Evolutionary conservation across 139 green algal species (phyloP), one percentile per base, ranked within the genome.

Genomic region (Tetraselmis chui): DNA sequence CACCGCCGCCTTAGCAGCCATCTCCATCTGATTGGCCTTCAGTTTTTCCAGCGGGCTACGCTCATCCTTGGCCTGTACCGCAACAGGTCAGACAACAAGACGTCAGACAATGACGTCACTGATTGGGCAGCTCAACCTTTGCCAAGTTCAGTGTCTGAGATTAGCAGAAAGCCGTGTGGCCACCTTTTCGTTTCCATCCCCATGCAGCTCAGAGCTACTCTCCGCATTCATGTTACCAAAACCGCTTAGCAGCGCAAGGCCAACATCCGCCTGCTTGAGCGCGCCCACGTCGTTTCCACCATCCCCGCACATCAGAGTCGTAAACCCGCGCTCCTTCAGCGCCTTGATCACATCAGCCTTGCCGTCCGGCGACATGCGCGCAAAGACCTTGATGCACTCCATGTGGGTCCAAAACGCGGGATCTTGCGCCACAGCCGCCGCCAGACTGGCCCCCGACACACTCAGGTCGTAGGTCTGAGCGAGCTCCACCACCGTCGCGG

Each of bases 281-380:
- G 84, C 84, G 30, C 81, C 84, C 31, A 88, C 81, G 30, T 87
- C 84, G 59, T 87, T 87, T 1, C 59, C 84, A 2, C 84, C 84
- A 76, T 87, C 84, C 18, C 84, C 84, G 84, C 84, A 87, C 84
- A 87, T 87, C 28, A 84, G 59, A 24, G 80, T 82, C 5, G 79
- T 87, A 32, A 81, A 75, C 24, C 59, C 31, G 1, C 76, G 80
- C 59, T 83, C 29, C 30, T 82, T 84, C 2, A 87, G 81, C 1
- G 75, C 59, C 30, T 82, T 82, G 59, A 85, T 74, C 0, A 85
- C 79, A 23, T 78, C 28, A 24, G 76, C 78, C 32, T 86, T 86
- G 29, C 80, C 83, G 26, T 86, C 83, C 29, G 83, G 83, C 26
- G 83, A 81, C 83, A 86, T 86, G n/a, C 83, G 59, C 29, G 83